Percentiles rank a stretch among this genome's conserved stretches.
Conservation (phyloP, 768 basidiomycete genomes). For the Tubosaeta sp. region DNA sequence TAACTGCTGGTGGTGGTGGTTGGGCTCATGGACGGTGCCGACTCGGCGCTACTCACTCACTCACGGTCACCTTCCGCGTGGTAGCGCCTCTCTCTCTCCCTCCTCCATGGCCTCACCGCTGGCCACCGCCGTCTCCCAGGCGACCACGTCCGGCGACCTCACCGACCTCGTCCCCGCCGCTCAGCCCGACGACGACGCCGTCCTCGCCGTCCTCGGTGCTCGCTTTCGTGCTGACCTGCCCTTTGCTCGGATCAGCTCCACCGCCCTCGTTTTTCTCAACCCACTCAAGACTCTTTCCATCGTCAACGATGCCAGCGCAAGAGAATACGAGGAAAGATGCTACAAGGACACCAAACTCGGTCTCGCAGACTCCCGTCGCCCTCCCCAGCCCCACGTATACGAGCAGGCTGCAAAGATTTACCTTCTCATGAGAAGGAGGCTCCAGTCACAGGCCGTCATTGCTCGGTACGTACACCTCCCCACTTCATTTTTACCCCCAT, state of each 20-base stretch:
- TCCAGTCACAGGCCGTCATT: slow-evolving; percentile 51
- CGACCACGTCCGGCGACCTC: slow-evolving; percentile 45
- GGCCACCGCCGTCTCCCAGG: slow-evolving; percentile 31
- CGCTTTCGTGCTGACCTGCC: slow-evolving; percentile 58
- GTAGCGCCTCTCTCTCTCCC: slow-evolving; percentile 8
- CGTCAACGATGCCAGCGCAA: slow-evolving; percentile 52
- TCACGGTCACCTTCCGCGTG: slow-evolving; percentile 1
- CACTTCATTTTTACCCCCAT: slow-evolving; percentile 5
- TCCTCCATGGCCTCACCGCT: slow-evolving; percentile 38
- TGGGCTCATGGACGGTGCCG: not conserved
- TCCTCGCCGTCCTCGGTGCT: slow-evolving; percentile 50
- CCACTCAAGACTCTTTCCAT: slow-evolving; percentile 55
- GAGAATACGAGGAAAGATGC: slow-evolving; percentile 51
- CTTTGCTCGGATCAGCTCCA: slow-evolving; percentile 47
- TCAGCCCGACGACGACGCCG: slow-evolving; percentile 52
- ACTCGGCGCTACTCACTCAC: not conserved
- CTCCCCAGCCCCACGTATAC: slow-evolving; percentile 56
- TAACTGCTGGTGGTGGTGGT: not conserved
- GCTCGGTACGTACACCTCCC: slow-evolving; percentile 41
- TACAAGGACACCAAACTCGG: slow-evolving; percentile 50
- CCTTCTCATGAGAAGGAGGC: slow-evolving; percentile 50
- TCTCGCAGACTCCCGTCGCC: slow-evolving; percentile 33
- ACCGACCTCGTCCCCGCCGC: slow-evolving; percentile 39
- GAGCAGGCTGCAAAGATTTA: slow-evolving; percentile 60
- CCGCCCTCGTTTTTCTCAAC: slow-evolving; percentile 54